Base-by-base conservation (phyloP, 306 rosid genomes). In the Quercus bicolor region DNA sequence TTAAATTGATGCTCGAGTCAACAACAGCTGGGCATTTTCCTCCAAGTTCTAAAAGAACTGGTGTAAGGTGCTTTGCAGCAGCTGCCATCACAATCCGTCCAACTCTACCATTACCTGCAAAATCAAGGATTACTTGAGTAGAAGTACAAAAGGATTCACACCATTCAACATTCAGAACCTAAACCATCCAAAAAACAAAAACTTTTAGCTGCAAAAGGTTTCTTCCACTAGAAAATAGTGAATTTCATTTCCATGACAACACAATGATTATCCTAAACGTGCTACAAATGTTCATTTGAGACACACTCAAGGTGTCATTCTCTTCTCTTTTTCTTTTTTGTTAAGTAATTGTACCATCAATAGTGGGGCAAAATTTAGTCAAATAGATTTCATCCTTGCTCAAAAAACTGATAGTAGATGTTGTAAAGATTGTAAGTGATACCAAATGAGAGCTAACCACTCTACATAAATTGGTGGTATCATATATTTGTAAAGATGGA, bases 41-140 rank as follows among this genome's bases (percentile, higher is more conserved):
- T 81, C 99, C 99, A 48, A 96, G 99, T 89, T 96, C 99, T 85
- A 96, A 78, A 75, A 91, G 89, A 74, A 96, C 98, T 60, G 99
- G 99, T 43, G 99, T 96, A 79, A 96, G 98, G 87, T 96, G 97
- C 83, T 90, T 93, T 6, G 97, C 96, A 81, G 99, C 99, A 77
- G 98, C 97, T 60, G 93, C 88, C 99, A 96, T 93, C 80, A 96
- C 96, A 77, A 93, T 75, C 56, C 99, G 94, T 37, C 83, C 99
- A 72, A 93, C 90, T 87, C 86, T 88, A 79, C 87, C 88, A 80
- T 91, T 96, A 19, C 99, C 99, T 95, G 68, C 61, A 81, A 77
- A 59, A 48, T 73, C 34, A 79, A 66, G 29, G 74, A 56, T 4
- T 20, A 65, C 19, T 18, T 16, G 28, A 62, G 70, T 28, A 37